These are phyloP conservation scores for Kregervanrija fluxuum DNA, from an alignment of 805 yeast genomes.

Conservation along the genomic window DNA sequence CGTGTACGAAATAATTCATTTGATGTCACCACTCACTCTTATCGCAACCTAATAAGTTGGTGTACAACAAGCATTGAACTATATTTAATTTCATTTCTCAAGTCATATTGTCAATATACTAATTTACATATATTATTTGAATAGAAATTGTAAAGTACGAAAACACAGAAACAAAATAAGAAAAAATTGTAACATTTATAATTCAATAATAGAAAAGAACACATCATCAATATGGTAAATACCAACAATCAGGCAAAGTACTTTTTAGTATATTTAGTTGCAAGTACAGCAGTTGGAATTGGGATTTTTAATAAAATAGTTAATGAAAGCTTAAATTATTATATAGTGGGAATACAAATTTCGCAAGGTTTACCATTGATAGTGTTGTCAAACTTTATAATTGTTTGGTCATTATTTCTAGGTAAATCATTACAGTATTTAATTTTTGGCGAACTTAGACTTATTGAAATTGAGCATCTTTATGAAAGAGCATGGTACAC, in stretches of 20 bases:
- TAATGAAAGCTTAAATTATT: constrained; percentile 39
- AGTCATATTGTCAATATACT: too few relatives aligned
- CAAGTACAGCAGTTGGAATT: constrained; percentile 30
- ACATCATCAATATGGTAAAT: too few relatives aligned
- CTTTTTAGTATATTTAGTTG: constrained; percentile 19
- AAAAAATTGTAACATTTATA: too few relatives aligned
- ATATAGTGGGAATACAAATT: constrained; percentile 42
- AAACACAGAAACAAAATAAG: too few relatives aligned
- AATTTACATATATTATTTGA: too few relatives aligned
- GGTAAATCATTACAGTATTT: constrained; percentile 45
- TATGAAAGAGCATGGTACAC: constrained; percentile 60
- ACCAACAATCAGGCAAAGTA: constrained; percentile 52
- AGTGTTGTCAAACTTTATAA: constrained; percentile 36
- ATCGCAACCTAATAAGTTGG: too few relatives aligned
- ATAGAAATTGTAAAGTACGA: too few relatives aligned
- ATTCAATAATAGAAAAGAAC: too few relatives aligned
- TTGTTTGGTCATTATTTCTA: constrained; percentile 26
- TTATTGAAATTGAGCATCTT: constrained; percentile 69
- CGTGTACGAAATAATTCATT: too few relatives aligned
- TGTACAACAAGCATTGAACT: too few relatives aligned
- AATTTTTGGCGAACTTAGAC: constrained; percentile 68
- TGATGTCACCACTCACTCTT: too few relatives aligned
- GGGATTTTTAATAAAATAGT: constrained; percentile 32
- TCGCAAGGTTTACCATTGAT: constrained; percentile 42
- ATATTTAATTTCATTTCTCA: too few relatives aligned